phyloP scores from a whole-genome alignment of 2,329 filamentous ascomycete species.

The Fusarium buharicum region DNA sequence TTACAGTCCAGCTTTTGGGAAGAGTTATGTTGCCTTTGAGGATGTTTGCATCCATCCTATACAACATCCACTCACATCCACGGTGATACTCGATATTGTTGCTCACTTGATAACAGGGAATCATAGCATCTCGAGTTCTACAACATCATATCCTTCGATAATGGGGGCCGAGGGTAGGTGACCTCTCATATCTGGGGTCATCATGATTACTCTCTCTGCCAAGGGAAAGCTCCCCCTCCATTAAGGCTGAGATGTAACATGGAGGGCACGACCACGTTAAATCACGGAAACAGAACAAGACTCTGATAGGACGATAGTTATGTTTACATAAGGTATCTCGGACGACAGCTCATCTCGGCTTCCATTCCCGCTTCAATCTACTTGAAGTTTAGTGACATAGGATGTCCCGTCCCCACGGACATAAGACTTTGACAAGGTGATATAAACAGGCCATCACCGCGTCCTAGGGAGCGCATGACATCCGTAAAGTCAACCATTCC shows the following conservation, averaged over 20 bases:
- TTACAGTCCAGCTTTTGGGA: background rate
- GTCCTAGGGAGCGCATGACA: background rate
- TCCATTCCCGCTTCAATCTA: background rate
- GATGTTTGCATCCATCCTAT: background rate
- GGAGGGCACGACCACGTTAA: background rate
- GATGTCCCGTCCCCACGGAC: too few species aligned
- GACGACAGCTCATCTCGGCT: background rate
- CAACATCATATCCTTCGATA: constrained; percentile 6
- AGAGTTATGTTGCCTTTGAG: background rate
- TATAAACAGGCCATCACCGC: background rate
- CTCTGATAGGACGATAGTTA: background rate
- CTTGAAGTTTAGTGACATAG: too few species aligned
- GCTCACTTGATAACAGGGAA: constrained; percentile 15
- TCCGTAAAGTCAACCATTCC: background rate
- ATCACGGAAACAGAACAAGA: background rate
- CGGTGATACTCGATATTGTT: background rate
- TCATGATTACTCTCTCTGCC: constrained; percentile 34
- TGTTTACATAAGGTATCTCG: background rate
- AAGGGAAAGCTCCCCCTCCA: constrained; percentile 18
- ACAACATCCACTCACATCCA: background rate
- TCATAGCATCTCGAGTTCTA: constrained; percentile 11
- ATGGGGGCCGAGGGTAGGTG: background rate
- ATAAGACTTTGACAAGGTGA: background rate
- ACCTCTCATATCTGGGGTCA: constrained; percentile 19
- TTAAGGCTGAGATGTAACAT: constrained; percentile 8